Percentiles rank a stretch among this genome's conserved stretches.
Conservation (phyloP, 163 green algal genomes). For the Chloromonas sp. region DNA sequence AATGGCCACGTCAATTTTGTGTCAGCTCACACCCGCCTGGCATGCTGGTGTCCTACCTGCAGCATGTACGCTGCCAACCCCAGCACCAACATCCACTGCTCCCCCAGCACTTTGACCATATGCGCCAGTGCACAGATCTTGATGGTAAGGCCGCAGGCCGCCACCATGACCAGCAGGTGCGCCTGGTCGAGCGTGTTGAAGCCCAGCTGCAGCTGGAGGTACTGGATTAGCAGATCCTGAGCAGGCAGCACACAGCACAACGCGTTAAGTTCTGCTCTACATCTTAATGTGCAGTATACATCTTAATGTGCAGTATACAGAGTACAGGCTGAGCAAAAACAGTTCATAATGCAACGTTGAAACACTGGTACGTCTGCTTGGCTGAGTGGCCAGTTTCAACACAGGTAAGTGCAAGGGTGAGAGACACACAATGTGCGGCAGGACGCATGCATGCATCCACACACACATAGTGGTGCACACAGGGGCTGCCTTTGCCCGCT, state of each 20-base stretch:
- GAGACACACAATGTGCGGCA: slow-evolving; percentile 12
- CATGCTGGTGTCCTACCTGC: neutral
- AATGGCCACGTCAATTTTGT: too few relatives aligned
- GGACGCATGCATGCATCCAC: slow-evolving; percentile 1
- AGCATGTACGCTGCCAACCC: slow-evolving; percentile 19
- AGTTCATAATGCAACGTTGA: neutral
- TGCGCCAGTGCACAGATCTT: slow-evolving; percentile 27
- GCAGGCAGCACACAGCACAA: slow-evolving; percentile 18
- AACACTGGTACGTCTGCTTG: neutral
- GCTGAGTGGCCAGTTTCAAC: neutral
- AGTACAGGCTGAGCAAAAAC: too few relatives aligned
- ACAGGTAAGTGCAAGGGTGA: neutral
- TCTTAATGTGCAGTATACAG: too few relatives aligned
- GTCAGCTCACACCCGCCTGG: too few relatives aligned
- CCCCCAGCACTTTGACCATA: slow-evolving; percentile 26
- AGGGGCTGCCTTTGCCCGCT: too few relatives aligned
- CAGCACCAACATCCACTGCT: slow-evolving; percentile 25
- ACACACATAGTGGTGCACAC: neutral
- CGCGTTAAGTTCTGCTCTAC: too few relatives aligned
- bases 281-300: too few relatives aligned
- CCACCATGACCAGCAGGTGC: slow-evolving; percentile 24
- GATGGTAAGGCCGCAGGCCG: slow-evolving; percentile 23
- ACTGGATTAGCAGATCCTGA: slow-evolving; percentile 67
- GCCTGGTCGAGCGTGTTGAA: slow-evolving; percentile 42
- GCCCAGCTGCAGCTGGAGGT: slow-evolving; percentile 63